A percentile compares a stretch with the other conserved stretches of the same genome.
Conservation (phyloP, 2,329 filamentous ascomycete species). For the Helminthosporium solani region DNA sequence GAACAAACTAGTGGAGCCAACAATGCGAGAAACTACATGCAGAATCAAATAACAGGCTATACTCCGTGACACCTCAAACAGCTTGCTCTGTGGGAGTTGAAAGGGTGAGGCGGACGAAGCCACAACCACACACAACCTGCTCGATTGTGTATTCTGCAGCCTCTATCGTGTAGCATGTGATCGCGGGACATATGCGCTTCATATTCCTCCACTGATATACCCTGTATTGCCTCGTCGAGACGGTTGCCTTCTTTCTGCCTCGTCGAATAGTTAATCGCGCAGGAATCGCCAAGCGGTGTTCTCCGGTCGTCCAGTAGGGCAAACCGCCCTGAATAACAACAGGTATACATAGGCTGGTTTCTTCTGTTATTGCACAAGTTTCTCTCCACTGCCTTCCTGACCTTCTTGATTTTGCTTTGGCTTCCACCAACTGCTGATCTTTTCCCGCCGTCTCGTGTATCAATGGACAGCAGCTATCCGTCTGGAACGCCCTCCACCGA, state of each 20-base stretch:
- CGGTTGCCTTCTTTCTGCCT: slow-evolving; percentile 12
- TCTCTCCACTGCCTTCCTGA: neutral
- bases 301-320: slow-evolving; percentile 8
- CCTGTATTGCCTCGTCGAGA: slow-evolving; percentile 4
- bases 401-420: neutral
- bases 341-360: slow-evolving; percentile 11
- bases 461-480: slow-evolving; percentile 5
- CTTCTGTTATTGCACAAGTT: neutral
- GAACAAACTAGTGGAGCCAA: neutral
- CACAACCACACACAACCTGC: slow-evolving; percentile 4
- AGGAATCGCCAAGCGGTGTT: slow-evolving; percentile 6
- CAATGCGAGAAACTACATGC: neutral
- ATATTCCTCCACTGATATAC: neutral
- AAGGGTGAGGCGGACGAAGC: slow-evolving; percentile 15
- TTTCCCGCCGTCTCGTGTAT: neutral
- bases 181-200: neutral
- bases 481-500: slow-evolving; percentile 2
- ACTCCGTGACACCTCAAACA: neutral
- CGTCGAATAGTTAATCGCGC: slow-evolving; percentile 15
- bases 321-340: neutral
- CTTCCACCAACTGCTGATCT: neutral
- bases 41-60: neutral
- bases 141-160: slow-evolving; percentile 3
- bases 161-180: slow-evolving; percentile 11
- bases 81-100: slow-evolving; percentile 2